Conservation (phyloP, 352 stramenopile species). For the Aphanomyces invadans region DNA sequence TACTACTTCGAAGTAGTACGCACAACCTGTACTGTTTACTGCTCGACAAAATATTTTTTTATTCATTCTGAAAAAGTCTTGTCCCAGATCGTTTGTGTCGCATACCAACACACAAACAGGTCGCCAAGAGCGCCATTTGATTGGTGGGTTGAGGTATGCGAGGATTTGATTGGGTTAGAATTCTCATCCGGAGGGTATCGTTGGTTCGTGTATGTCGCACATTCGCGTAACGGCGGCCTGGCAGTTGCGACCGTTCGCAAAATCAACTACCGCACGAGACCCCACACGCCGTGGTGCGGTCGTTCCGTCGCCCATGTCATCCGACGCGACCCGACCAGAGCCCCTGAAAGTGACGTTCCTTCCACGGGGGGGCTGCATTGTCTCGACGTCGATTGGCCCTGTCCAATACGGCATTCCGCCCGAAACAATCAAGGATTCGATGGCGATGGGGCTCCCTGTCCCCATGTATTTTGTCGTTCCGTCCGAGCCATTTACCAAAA, state of each 20-base stretch:
- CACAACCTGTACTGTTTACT: too few relatives aligned
- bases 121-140: too few relatives aligned
- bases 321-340: neutral
- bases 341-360: conserved; percentile 61
- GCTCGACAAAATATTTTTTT: too few relatives aligned
- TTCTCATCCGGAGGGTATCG: too few relatives aligned
- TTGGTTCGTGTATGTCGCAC: too few relatives aligned
- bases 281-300: too few relatives aligned
- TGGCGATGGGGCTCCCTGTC: conserved; percentile 88
- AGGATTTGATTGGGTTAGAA: neutral
- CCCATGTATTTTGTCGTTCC: conserved; percentile 94
- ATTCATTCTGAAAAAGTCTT: too few relatives aligned
- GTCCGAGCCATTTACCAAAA: conserved; percentile 91
- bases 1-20: too few relatives aligned
- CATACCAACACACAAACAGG: neutral
- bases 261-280: neutral
- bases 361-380: conserved; percentile 62
- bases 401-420: conserved; percentile 91
- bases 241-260: neutral
- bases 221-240: neutral
- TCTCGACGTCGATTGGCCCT: conserved; percentile 66
- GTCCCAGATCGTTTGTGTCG: too few relatives aligned
- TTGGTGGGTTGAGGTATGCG: too few relatives aligned
- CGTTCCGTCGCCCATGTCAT: neutral
- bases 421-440: conserved; percentile 97